Evolutionary conservation across 306 rosid genomes (phyloP), one percentile per base, ranked within the genome.

Genomic region (Quercus parvula): DNA sequence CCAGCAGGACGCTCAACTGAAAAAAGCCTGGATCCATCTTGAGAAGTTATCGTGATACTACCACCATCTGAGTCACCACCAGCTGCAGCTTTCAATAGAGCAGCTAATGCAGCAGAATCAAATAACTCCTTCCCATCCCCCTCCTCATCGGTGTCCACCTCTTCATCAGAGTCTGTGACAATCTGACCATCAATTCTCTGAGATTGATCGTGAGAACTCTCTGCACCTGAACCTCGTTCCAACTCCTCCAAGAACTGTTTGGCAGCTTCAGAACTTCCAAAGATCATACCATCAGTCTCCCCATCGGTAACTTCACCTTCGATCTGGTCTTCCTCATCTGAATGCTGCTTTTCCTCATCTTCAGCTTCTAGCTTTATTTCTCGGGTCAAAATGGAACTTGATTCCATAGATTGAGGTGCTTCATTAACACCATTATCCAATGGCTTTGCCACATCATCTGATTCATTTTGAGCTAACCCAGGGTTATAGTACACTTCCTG

Each of bases 1-100:
- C 99, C 99, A 84, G 98, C 98, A 12, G 99, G 99, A 35, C 98
- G 98, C 88, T 96, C 99, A 6, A 93, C 91, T 46, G 99, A 93
- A 86, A 96, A 96, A 72, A 96, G 97, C 88, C 90, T 86, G 9
- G 98, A 85, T 38, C 98, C 99, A 86, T 96, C 99, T 71, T 91
- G 90, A 76, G 96, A 80, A 71, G 94, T 88, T 81, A 96, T 81
- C 18, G 99, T 90, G 86, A 91, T 88, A 46, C 84, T 85, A 63
- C 93, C 90, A 35, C 91, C 97, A 75, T 93, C 98, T 44, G 92
- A 85, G 74, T 89, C 91, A 6, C 86, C 91, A 35, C 91, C 93
- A 2, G 93, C 87, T 20, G 98, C 98, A 6, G 98, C 98, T 85
- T 91, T 96, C 86, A 96, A 73, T 73, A 96, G 98, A 66, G 99